Evolutionary conservation across 768 basidiomycete species (phyloP), one percentile per base, ranked within the genome.

Genomic region (Boletellus emodensis): DNA sequence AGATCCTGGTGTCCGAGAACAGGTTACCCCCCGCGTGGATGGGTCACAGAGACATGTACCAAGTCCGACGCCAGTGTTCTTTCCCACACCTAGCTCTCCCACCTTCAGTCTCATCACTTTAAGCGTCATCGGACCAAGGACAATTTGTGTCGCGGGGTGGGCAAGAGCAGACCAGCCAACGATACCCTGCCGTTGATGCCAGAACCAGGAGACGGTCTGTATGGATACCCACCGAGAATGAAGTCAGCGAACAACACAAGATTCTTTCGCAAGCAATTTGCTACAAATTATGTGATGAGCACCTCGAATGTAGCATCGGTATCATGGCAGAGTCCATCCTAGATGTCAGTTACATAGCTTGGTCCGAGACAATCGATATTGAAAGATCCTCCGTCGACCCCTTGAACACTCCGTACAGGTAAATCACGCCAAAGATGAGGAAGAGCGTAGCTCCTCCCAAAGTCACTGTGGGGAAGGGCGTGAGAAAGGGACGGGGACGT

Each of bases 371-470:
- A 18, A 61, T 40, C 4, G 55, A 46, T 47, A 65, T 61, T 6
- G 53, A 18, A 6, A 57, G 34, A 36, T 63, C 66, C 17, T 61
- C 62, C 11, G 50, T 41, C 22, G 58, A 61, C 8, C 35, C 41
- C 15, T 40, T 54, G 42, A 77, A 76, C 11, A 83, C 80, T 61
- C 88, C 85, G 59, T 81, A 81, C 37, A 89, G 74, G 70, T 92
- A 92, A 54, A 92, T 74, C 42, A 88, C 62, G 7, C 89, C 85
- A 61, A 96, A 96, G 28, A 93, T 64, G 35, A 94, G 70, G 77
- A 96, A 94, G 8, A 94, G 80, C 5, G 73, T 66, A 0, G 90
- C 82, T n/a, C 90, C 92, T 41, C 85, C 83, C 24, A 89, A 75
- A 0, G 93, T 94, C 36, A 94, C 91, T 94, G 49, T n/a, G 22